A percentile compares a stretch with the other conserved stretches of the same genome.
Conservation (phyloP, 2,329 filamentous ascomycete species). For the Geosmithia putterillii region DNA sequence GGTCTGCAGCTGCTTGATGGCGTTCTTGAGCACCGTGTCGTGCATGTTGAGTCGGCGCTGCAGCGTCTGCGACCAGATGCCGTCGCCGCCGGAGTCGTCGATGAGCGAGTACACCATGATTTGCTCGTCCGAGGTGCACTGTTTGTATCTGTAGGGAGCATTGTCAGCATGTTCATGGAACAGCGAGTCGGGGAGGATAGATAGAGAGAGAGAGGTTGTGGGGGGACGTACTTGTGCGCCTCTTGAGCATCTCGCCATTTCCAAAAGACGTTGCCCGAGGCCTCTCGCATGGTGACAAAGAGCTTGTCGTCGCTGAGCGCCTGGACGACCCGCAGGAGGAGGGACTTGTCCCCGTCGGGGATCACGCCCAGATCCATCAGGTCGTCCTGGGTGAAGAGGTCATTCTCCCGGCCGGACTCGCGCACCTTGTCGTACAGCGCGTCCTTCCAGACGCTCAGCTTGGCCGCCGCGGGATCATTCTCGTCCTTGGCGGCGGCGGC, state of each 20-base stretch:
- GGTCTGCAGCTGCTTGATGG: slow-evolving; percentile 70
- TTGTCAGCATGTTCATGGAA: not conserved
- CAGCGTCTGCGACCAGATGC: slow-evolving; percentile 84
- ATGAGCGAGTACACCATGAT: slow-evolving; percentile 80
- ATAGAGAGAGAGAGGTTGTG: slow-evolving; percentile 1
- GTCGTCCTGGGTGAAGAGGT: slow-evolving; percentile 46
- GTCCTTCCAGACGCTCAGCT: slow-evolving; percentile 40
- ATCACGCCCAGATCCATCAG: slow-evolving; percentile 44
- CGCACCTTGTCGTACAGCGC: slow-evolving; percentile 43
- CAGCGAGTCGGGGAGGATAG: too few relatives aligned
- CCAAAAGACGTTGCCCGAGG: slow-evolving; percentile 33
- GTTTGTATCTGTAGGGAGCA: slow-evolving; percentile 36
- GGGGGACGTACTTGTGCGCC: slow-evolving; percentile 41
- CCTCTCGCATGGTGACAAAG: slow-evolving; percentile 32
- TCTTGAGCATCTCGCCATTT: slow-evolving; percentile 46
- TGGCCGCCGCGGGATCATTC: slow-evolving; percentile 21
- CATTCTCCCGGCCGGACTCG: slow-evolving; percentile 32
- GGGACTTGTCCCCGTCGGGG: slow-evolving; percentile 40
- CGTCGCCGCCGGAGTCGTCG: slow-evolving; percentile 71
- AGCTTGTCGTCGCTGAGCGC: slow-evolving; percentile 47
- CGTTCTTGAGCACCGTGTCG: slow-evolving; percentile 68
- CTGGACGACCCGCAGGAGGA: slow-evolving; percentile 44
- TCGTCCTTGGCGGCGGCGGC: slow-evolving; percentile 11
- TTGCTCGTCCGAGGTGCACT: slow-evolving; percentile 57
- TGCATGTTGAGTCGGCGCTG: slow-evolving; percentile 72